Conservation (phyloP, 176 grass and related monocot genomes). For the Typha latifolia region DNA sequence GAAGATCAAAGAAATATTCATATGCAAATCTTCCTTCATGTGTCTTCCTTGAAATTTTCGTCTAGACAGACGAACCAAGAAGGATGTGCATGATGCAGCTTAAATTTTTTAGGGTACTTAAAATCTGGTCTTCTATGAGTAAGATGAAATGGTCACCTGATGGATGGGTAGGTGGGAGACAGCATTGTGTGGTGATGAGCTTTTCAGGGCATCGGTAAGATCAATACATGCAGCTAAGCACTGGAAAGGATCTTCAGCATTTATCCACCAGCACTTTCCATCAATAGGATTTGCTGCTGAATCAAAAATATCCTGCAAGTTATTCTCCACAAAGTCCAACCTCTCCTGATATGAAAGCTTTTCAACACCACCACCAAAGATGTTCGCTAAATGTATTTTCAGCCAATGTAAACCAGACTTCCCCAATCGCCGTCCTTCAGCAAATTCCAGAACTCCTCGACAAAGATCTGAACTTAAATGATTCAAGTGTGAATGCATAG, state of each 20-base stretch:
- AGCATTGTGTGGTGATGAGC: constrained; percentile 39
- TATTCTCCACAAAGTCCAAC: constrained; percentile 59
- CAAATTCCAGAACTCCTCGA: constrained; percentile 83
- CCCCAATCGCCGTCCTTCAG: constrained; percentile 70
- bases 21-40: too few species aligned
- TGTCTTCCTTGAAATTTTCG: too few species aligned
- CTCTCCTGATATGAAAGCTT: constrained; percentile 78
- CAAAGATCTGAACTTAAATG: constrained; percentile 92
- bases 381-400: constrained; percentile 93
- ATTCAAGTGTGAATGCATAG: constrained; percentile 91
- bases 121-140: not conserved
- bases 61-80: not conserved
- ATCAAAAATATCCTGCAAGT: constrained; percentile 75
- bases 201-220: constrained; percentile 66
- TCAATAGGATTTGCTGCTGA: constrained; percentile 76
- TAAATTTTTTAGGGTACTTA: not conserved
- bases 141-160: constrained; percentile 45
- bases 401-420: constrained; percentile 81
- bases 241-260: constrained; percentile 93
- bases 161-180: constrained; percentile 85
- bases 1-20: too few species aligned
- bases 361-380: constrained; percentile 79
- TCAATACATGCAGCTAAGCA: constrained; percentile 89
- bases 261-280: constrained; percentile 72
- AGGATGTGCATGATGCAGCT: not conserved